Conservation (phyloP, 495 filamentous ascomycete species). For the Penicillium verhagenii region DNA sequence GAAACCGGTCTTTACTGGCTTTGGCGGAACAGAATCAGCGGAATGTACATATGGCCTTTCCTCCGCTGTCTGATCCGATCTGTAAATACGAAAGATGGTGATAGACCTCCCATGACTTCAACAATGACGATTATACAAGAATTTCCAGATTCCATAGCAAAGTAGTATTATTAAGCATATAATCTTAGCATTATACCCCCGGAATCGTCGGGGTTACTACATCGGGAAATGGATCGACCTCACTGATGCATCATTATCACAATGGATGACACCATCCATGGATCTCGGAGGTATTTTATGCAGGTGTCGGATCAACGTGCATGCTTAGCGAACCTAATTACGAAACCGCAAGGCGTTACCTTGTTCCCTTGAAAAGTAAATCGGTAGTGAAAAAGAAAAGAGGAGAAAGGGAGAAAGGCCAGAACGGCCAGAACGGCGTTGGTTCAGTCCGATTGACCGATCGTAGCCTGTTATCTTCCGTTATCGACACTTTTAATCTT, state of each 20-base stretch:
- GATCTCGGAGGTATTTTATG: slow-evolving; percentile 1
- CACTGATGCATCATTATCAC: slow-evolving; percentile 12
- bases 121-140: not conserved
- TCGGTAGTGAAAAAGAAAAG: not conserved
- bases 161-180: not conserved
- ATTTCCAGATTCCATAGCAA: no score
- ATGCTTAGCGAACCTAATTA: not conserved
- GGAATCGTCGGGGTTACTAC: not conserved
- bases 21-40: not conserved
- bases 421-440: no score
- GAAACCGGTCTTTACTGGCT: not conserved
- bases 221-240: slow-evolving; percentile 12
- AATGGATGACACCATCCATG: slow-evolving; percentile 30
- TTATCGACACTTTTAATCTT: slow-evolving; percentile 25
- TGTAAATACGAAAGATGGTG: not conserved
- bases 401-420: not conserved
- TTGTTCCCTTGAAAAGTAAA: not conserved
- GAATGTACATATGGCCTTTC: not conserved
- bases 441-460: slow-evolving; percentile 21
- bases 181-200: not conserved
- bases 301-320: not conserved
- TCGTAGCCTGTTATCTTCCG: slow-evolving; percentile 23
- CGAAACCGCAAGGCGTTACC: not conserved
- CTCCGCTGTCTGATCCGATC: not conserved
- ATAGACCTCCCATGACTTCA: not conserved